phyloP scores from a whole-genome alignment of 176 grass and related monocot genomes.

The Oryza punctata region DNA sequence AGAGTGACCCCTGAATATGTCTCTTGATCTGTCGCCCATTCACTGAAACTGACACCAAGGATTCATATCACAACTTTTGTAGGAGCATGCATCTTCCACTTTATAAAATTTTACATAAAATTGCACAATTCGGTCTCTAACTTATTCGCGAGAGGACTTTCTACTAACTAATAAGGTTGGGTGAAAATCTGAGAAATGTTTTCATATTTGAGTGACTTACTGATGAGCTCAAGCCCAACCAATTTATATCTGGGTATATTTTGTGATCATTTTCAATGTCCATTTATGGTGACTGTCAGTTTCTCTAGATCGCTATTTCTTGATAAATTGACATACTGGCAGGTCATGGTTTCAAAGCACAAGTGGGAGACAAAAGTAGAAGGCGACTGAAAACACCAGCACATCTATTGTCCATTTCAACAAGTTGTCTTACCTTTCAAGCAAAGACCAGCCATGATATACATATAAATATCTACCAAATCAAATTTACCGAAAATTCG shows the following conservation, averaged over 20 bases:
- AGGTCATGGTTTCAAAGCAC: background rate
- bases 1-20: background rate
- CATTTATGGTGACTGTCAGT: background rate
- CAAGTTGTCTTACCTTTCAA: constrained; percentile 35
- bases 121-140: background rate
- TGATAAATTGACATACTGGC: background rate
- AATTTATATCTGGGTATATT: background rate
- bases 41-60: background rate
- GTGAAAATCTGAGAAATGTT: too few species aligned
- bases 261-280: background rate
- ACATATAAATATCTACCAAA: background rate
- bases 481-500: background rate
- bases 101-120: too few species aligned
- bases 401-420: background rate
- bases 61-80: background rate
- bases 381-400: background rate
- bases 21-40: background rate
- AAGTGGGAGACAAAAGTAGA: background rate
- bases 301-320: background rate
- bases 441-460: background rate
- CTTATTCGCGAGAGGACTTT: background rate
- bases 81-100: background rate
- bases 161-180: too few species aligned
- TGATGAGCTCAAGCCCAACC: background rate
- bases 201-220: background rate